Base-by-base conservation (phyloP, 2,329 filamentous ascomycete genomes). In the Cercospora sojina region DNA sequence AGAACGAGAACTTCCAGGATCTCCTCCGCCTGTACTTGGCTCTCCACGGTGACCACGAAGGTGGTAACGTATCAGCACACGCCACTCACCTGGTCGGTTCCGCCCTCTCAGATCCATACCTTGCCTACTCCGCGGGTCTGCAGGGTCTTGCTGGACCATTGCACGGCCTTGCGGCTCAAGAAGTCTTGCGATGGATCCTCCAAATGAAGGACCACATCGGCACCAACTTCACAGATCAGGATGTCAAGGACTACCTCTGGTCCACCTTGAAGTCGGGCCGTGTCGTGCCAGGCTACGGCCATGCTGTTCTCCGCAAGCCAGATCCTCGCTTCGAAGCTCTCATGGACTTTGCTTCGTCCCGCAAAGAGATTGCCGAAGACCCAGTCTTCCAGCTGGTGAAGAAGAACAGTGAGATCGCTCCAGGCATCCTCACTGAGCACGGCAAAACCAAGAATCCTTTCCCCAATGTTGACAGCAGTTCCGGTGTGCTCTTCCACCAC, bases 1-100 rank as follows among this genome's bases (percentile, higher is more conserved):
- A 96, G 80, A 90, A 98, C 74, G 91, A 93, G 81, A 91, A 91
- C 79, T 97, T 99, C 86, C 94, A 98, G 79, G 95, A 99, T 76
- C 86, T 99, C 20, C 86, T 99, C 69, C 88, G 95, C 73, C 84
- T 99, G 32, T 99, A 99, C 81, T 88, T 99, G 25, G 94, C 95
- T 59, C 90, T 99, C 5, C 95, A 99, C 81, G 95, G 95, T 70
- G 95, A 99, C 80, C 95, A 99, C 82, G 95, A 99, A 82, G 95
- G 95, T 69, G 95, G 95, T 66, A 99, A 99, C 74, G 95, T 99
- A 69, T 97, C 93, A 43, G 95, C 95, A 0, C 95, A 99, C 79
- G 83, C 95, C 29, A 98, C 95, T 7, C 95, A 99, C 80, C 85
- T 99, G 43, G 95, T 99, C 64, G 95, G 95, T 61, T 96, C 91